phyloP scores from a whole-genome alignment of 1,284 basidiomycete species.

The Peniophora sp. region DNA sequence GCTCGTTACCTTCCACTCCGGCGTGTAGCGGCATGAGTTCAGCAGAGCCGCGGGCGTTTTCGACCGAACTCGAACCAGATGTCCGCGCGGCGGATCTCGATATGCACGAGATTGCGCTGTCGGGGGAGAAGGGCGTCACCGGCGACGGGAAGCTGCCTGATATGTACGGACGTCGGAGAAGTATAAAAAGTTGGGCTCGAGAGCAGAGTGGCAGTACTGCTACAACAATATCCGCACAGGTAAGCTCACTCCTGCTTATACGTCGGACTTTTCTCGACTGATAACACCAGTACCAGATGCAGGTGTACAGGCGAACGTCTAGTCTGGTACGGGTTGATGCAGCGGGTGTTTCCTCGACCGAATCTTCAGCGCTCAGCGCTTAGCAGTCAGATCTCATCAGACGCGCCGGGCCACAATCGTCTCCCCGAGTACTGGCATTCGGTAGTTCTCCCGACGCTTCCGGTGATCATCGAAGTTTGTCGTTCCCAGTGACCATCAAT shows the following conservation, averaged over 20 bases:
- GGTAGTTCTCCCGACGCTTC: no score
- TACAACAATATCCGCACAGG: slow-evolving; percentile 64
- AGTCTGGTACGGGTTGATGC: no score
- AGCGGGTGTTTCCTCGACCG: no score
- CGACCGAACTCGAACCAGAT: slow-evolving; percentile 73
- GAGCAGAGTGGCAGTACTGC: slow-evolving; percentile 49
- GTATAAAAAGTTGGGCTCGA: slow-evolving; percentile 54
- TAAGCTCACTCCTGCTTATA: slow-evolving; percentile 24
- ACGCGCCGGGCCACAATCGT: no score
- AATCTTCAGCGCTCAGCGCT: no score
- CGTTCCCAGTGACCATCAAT: no score
- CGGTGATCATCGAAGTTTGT: no score
- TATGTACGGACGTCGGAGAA: slow-evolving; percentile 31
- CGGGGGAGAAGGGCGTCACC: slow-evolving; percentile 63
- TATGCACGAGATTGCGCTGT: slow-evolving; percentile 61
- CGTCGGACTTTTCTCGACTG: no score
- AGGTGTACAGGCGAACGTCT: no score
- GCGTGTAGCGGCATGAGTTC: slow-evolving; percentile 56
- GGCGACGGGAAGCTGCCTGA: slow-evolving; percentile 63
- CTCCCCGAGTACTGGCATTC: no score
- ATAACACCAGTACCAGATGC: no score
- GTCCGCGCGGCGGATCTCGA: slow-evolving; percentile 73
- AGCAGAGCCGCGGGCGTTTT: slow-evolving; percentile 59
- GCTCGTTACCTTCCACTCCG: slow-evolving; percentile 37
- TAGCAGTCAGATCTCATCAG: no score